These are phyloP conservation scores for Barbatosphaeria neglecta DNA, from an alignment of 495 filamentous ascomycete species.

Conservation along the genomic window DNA sequence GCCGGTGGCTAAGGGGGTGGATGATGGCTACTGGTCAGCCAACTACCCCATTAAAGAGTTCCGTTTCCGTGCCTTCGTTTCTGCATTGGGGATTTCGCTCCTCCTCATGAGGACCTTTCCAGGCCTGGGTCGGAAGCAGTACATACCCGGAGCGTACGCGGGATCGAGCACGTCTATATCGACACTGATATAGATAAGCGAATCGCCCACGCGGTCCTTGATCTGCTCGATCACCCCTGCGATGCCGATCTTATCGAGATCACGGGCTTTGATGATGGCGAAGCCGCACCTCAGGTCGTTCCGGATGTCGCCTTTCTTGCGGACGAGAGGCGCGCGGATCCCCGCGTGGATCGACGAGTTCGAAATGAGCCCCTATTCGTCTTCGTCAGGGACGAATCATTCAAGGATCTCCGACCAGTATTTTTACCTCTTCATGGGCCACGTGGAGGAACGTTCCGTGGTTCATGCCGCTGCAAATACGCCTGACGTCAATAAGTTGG, in stretches of 20 bases:
- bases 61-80: too few species aligned
- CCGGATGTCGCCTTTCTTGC: constrained; percentile 55
- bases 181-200: constrained; percentile 72
- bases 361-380: neutral
- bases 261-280: constrained; percentile 65
- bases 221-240: constrained; percentile 67
- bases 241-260: constrained; percentile 65
- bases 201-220: constrained; percentile 58
- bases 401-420: neutral
- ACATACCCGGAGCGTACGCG: constrained; percentile 36
- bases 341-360: constrained; percentile 41
- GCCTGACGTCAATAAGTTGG: too few species aligned
- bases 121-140: neutral
- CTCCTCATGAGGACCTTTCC: too few species aligned
- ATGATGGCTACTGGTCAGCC: too few species aligned
- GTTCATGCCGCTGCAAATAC: constrained; percentile 49
- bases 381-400: neutral
- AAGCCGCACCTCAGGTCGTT: constrained; percentile 83
- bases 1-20: constrained; percentile 73
- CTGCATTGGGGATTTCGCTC: too few species aligned
- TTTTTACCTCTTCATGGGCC: constrained; percentile 28
- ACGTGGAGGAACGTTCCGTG: constrained; percentile 61
- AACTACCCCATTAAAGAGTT: too few species aligned
- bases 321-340: constrained; percentile 66
- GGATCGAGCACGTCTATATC: constrained; percentile 87